Percentiles rank a stretch among this genome's conserved stretches.
Conservation (phyloP, 2,329 filamentous ascomycete species). For the Hypoxylon sp. region DNA sequence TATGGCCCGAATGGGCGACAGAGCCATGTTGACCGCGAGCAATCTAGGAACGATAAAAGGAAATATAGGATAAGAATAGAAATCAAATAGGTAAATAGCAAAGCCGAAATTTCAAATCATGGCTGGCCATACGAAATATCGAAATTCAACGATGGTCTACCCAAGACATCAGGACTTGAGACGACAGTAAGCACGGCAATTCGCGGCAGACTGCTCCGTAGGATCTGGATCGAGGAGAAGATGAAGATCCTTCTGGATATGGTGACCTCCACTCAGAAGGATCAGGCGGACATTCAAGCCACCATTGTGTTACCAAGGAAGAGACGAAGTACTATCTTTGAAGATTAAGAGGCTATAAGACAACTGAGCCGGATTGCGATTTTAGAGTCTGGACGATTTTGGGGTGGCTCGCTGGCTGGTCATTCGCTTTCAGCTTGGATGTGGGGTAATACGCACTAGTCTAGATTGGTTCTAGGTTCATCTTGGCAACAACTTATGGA, state of each 20-base stretch:
- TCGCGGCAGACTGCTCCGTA: background rate
- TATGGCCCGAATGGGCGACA: slow-evolving; percentile 22
- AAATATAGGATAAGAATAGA: slow-evolving; percentile 15
- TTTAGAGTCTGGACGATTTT: background rate
- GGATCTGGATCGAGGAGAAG: slow-evolving; percentile 12
- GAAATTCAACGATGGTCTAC: slow-evolving; percentile 20
- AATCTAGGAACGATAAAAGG: background rate
- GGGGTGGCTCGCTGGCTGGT: background rate
- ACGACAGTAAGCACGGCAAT: slow-evolving; percentile 23
- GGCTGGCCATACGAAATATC: slow-evolving; percentile 18
- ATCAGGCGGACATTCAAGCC: slow-evolving; percentile 8
- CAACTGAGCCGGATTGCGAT: slow-evolving; percentile 7
- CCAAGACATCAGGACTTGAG: slow-evolving; percentile 11
- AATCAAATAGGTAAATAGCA: slow-evolving; percentile 15
- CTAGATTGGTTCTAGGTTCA: background rate
- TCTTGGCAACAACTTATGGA: background rate
- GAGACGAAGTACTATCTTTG: slow-evolving; percentile 15
- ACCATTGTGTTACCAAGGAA: slow-evolving; percentile 3
- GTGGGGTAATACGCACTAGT: slow-evolving; percentile 26
- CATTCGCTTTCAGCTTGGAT: slow-evolving; percentile 10
- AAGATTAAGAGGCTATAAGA: slow-evolving; percentile 8
- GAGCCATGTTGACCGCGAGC: slow-evolving; percentile 28
- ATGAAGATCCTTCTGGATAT: background rate
- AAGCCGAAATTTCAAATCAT: slow-evolving; percentile 34
- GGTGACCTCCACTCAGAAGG: background rate